Conservation (phyloP, 73 alveolate genomes). For the Paramecium biaurelia region DNA sequence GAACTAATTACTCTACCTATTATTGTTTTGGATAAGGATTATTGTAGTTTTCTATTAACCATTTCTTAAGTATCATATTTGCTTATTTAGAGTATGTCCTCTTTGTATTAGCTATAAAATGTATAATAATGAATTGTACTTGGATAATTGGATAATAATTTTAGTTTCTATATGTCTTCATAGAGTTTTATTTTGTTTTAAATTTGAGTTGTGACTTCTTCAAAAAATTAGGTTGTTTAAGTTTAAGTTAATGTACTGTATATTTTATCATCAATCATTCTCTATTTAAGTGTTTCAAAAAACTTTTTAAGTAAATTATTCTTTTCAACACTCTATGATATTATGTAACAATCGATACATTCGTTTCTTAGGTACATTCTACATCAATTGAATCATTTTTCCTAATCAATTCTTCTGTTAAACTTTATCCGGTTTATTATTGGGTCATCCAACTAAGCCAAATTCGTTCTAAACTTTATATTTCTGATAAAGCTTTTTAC, state of each 20-base stretch:
- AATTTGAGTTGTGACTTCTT: background rate
- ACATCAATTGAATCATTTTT: background rate
- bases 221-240: background rate
- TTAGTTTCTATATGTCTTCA: background rate
- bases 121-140: background rate
- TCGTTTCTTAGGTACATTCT: background rate
- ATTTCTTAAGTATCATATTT: background rate
- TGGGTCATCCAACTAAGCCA: background rate
- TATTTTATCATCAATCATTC: background rate
- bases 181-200: slow-evolving; percentile 8
- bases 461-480: background rate
- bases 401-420: background rate
- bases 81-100: slow-evolving; percentile 13
- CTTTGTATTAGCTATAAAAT: background rate
- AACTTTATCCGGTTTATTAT: background rate
- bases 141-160: slow-evolving; percentile 20
- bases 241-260: background rate
- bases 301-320: background rate
- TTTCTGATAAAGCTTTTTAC: background rate
- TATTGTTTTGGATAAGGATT: background rate
- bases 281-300: background rate
- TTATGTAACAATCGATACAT: background rate
- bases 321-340: background rate
- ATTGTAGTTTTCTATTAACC: background rate
- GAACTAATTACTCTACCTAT: background rate